Conservation (phyloP, 2,329 filamentous ascomycete genomes). For the Phialophora macrospora region DNA sequence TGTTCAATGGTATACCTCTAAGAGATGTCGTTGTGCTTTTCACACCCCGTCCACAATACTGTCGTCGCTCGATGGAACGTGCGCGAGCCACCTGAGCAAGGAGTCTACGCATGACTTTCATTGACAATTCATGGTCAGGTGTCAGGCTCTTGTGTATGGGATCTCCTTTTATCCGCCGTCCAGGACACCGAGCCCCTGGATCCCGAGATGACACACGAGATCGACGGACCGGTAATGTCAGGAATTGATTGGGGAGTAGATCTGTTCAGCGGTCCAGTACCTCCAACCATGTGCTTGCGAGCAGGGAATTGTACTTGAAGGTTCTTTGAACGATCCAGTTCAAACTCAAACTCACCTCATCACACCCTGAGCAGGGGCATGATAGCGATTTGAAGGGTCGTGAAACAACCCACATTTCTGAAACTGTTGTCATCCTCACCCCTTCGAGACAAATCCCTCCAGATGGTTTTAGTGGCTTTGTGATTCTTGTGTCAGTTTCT, state of each 20-base stretch:
- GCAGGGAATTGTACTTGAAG: neutral
- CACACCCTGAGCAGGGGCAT: neutral
- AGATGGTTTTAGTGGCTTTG: neutral
- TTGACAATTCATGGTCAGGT: neutral
- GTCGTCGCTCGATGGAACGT: neutral
- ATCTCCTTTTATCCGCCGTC: neutral
- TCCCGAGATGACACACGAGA: neutral
- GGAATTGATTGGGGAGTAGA: neutral
- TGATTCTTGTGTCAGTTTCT: neutral
- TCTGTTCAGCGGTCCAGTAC: neutral
- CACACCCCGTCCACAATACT: neutral
- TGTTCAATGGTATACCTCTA: no score
- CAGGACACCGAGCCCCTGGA: neutral
- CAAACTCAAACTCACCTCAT: neutral
- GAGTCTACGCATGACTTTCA: neutral
- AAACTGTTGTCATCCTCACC: neutral
- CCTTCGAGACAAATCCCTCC: no score
- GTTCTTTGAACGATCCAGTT: neutral
- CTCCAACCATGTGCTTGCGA: neutral
- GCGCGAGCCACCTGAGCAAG: neutral
- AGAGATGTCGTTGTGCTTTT: neutral
- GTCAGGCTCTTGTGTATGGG: neutral
- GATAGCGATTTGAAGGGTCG: no score
- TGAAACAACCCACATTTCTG: neutral
- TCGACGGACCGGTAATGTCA: neutral